Conservation (phyloP, 495 filamentous ascomycete genomes). For the Evernia prunastri region DNA sequence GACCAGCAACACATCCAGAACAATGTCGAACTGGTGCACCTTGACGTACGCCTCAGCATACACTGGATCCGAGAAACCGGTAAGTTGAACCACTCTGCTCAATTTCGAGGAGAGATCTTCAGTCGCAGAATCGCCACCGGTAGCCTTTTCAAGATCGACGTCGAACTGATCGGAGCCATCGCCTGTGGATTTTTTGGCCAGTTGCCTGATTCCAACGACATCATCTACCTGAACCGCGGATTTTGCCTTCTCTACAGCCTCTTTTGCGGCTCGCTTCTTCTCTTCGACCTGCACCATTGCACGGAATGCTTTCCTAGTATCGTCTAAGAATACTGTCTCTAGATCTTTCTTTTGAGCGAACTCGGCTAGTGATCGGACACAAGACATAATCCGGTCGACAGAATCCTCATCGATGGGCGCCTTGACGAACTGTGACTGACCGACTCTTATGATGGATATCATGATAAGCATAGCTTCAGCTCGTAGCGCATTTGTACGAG, state of each 20-base stretch:
- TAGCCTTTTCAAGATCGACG: conserved; percentile 86
- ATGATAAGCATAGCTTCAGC: conserved; percentile 99
- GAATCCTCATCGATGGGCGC: conserved; percentile 97
- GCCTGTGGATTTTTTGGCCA: conserved; percentile 82
- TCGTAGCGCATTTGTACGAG: conserved; percentile 86
- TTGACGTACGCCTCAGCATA: conserved; percentile 98
- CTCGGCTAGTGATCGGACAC: conserved; percentile 86
- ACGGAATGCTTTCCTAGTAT: conserved; percentile 92
- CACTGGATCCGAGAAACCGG: conserved; percentile 96
- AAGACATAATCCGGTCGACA: conserved; percentile 94
- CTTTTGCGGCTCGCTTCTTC: conserved; percentile 90
- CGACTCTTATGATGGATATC: conserved; percentile 96
- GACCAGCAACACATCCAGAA: conserved; percentile 92
- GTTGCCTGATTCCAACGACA: conserved; percentile 82
- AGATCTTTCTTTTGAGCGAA: conserved; percentile 84
- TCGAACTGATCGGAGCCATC: conserved; percentile 83
- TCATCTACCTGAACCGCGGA: conserved; percentile 93
- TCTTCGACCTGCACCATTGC: conserved; percentile 98
- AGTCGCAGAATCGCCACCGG: conserved; percentile 75
- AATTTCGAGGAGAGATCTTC: conserved; percentile 91
- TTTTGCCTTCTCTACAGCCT: conserved; percentile 86
- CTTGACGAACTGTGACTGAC: conserved; percentile 96
- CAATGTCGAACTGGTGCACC: conserved; percentile 98
- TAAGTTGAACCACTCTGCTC: conserved; percentile 92
- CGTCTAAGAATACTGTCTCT: conserved; percentile 88